A percentile compares a stretch with the other conserved stretches of the same genome.
Evolutionary conservation across 441 rosid species (phyloP).

Genomic region (Euphorbia corollata): DNA sequence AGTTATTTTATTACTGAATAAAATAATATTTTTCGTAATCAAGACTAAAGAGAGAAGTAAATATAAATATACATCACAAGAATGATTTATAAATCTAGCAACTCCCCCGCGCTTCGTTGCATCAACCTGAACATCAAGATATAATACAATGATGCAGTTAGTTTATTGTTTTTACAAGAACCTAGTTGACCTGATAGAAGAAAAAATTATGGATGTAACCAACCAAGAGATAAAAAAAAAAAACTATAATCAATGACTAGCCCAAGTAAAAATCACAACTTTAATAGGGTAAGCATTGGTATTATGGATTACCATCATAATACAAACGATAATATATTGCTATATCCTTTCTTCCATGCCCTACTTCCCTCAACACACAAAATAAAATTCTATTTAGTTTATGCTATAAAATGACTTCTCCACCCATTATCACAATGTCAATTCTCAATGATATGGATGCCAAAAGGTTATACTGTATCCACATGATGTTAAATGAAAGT

Average conservation of each 20-base stretch:
- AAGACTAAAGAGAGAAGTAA: conserved; percentile 15
- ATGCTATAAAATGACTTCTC: neutral
- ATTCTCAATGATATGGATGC: neutral
- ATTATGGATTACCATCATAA: neutral
- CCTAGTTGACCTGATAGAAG: neutral
- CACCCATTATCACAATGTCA: neutral
- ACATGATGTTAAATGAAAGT: neutral
- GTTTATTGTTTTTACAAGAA: conserved; percentile 10
- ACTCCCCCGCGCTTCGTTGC: conserved; percentile 98
- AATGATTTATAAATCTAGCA: conserved; percentile 98
- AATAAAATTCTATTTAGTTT: too few species aligned
- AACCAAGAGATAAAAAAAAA: neutral
- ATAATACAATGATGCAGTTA: conserved; percentile 6
- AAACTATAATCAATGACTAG: neutral
- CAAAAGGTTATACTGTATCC: neutral
- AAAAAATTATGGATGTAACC: neutral
- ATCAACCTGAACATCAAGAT: conserved; percentile 54
- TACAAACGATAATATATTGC: neutral
- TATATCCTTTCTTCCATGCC: too few species aligned
- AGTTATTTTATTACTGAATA: neutral
- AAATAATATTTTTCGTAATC: conserved; percentile 21
- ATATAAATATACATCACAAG: conserved; percentile 67
- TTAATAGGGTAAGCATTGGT: neutral
- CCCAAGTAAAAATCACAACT: neutral
- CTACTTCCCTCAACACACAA: too few species aligned